Base-by-base conservation (phyloP, 208 protist genomes). In the Trypanosoma rangeli region DNA sequence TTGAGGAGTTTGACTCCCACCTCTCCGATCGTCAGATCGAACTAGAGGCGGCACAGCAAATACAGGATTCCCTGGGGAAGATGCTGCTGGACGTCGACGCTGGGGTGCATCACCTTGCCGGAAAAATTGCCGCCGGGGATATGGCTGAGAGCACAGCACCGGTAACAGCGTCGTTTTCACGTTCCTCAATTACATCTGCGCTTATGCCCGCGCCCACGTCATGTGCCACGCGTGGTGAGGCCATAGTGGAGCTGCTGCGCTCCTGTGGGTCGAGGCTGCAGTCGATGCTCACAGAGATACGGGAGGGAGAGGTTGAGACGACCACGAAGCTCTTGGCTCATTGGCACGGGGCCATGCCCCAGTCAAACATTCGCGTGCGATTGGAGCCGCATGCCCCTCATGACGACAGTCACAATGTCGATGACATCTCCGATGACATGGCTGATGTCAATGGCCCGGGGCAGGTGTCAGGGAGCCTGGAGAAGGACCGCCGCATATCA, bases 1-100 rank as follows among this genome's bases (percentile, higher is more conserved):
- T 97, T 0, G 91, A 93, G 20, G 93, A 98, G 63, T 97, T 97
- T 67, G 87, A 96, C 53, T 66, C 76, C 20, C 89, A 97, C 76
- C 84, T 98, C n/a, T 31, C 49, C 12, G 87, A 90, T 37, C 77
- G 85, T 8, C 68, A 83, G 46, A 67, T 79, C 9, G 82, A 93
- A 54, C 67, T 85, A 20, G 80, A 94, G 70, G 76, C 83, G 58
- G 74, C 82, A 57, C 78, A 85, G 59, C 54, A 64, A 7, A 60
- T 84, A 52, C 92, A 93, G 70, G 85, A 97, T 63, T 22, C 50
- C 9, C 76, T 97, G 48, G 76, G 79, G 24, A 81, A 93, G 63
- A 63, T 94, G 18, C 74, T 97, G 18, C 62, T 95, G 44, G 84
- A 95, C 71, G 82, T 97, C 20, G 93, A 96, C 63, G 79, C 88